Conservation (phyloP, 2,329 filamentous ascomycete genomes). For the Cordyceps cicadae region DNA sequence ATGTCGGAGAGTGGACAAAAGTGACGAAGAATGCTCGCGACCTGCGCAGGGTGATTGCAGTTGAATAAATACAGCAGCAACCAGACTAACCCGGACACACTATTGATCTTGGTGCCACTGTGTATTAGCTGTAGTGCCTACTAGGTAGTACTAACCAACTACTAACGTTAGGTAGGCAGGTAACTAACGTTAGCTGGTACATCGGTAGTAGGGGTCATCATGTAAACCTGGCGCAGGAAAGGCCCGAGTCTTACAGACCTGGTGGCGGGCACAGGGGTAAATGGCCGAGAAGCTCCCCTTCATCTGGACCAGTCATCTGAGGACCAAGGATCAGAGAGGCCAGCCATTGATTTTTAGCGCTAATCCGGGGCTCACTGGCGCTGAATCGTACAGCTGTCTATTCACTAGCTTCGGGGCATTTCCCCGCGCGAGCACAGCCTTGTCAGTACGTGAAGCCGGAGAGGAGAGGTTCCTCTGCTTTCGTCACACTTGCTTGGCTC, state of each 20-base stretch:
- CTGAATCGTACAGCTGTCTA: not conserved
- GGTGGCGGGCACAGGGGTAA: constrained; percentile 1
- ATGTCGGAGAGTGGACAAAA: not conserved
- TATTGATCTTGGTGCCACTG: too few relatives aligned
- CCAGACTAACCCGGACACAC: too few relatives aligned
- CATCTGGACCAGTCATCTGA: not conserved
- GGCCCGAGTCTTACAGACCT: not conserved
- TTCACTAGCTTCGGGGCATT: not conserved
- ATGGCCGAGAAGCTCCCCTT: constrained; percentile 4
- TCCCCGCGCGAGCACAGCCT: too few relatives aligned
- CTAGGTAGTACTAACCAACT: too few relatives aligned
- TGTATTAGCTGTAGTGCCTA: too few relatives aligned
- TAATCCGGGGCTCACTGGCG: too few relatives aligned
- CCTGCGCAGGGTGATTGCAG: not conserved
- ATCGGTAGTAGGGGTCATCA: too few relatives aligned
- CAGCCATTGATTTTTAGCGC: not conserved
- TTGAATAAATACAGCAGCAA: not conserved
- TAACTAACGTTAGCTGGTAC: too few relatives aligned
- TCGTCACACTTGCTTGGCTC: too few relatives aligned
- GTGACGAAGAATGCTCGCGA: not conserved
- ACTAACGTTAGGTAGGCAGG: too few relatives aligned
- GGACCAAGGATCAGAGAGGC: not conserved
- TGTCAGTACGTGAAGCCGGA: too few relatives aligned
- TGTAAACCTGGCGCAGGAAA: not conserved
- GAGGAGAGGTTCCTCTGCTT: too few relatives aligned